Base-by-base conservation (phyloP, 768 basidiomycete genomes). In the Leucocoprinus leucothites region DNA sequence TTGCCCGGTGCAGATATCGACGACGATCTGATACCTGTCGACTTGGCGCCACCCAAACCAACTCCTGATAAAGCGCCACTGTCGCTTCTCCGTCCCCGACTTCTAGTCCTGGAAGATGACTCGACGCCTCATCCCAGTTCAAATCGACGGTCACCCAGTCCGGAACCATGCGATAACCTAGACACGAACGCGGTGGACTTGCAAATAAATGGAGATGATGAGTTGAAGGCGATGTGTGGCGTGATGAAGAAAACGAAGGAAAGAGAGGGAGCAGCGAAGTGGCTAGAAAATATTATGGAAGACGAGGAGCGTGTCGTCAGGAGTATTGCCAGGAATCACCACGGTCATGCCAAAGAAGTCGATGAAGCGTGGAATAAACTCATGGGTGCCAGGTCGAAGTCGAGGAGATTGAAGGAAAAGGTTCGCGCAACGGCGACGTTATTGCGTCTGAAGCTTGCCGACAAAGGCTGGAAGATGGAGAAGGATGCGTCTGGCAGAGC, bases 101-200 rank as follows among this genome's bases (percentile, higher is more conserved):
- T 58, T 24, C 70, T 79, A 8, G 65, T 81, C 9, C 69, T 81
- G 36, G 72, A 77, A 58, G 75, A 74, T 45, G 74, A 72, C 46
- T 69, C 71, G 19, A 57, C 44, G 21, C 47, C 31, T 40, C 60
- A 22, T 14, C 28, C 34, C 18, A 25, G 25, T 13, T 44, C 26
- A 44, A 47, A 13, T 34, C 54, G 38, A 24, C 40, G 54, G 2
- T 49, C 54, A 19, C 54, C 42, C 7, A 56, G 54, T 43, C 54
- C 54, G 6, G 54, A 56, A 35, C 54, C 54, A 13, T 56, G 54
- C 31, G 35, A 47, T 21, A 1, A 35, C 11, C 25, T 56, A 31
- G 47, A 28, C 35, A 51, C 16, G 71, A 69, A 45, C 42, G 45
- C 70, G 13, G 49, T 65, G 7, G 58, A 74, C 5, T 61, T 61